phyloP scores from a whole-genome alignment of 805 yeast genomes.

The Candida ascalaphidarum region DNA sequence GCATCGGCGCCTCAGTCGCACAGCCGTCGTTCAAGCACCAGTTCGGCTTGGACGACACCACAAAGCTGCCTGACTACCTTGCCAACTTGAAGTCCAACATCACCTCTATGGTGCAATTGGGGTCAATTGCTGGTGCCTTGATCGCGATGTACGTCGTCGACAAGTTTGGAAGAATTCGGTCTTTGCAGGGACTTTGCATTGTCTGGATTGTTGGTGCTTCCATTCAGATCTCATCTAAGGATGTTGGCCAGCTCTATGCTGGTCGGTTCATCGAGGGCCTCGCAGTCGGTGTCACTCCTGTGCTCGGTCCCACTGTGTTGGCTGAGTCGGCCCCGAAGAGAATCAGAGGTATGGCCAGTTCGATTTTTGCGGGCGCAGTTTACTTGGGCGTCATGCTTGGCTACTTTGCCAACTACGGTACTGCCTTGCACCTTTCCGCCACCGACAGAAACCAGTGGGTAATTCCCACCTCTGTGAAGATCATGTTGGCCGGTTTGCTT shows the following conservation, averaged over 20 bases:
- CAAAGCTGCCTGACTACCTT: conserved; percentile 20
- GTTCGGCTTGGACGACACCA: conserved; percentile 37
- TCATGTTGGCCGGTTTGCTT: conserved; percentile 39
- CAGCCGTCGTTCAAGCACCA: conserved; percentile 32
- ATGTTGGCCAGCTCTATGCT: conserved; percentile 44
- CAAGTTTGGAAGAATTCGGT: conserved; percentile 41
- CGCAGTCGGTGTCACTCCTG: conserved; percentile 50
- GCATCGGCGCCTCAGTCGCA: conserved; percentile 36
- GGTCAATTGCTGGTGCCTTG: conserved; percentile 46
- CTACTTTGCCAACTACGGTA: conserved; percentile 44
- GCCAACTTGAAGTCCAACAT: conserved; percentile 46
- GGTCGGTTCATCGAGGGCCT: conserved; percentile 50
- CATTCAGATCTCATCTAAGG: conserved; percentile 38
- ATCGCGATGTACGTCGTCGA: conserved; percentile 42
- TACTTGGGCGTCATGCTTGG: conserved; percentile 45
- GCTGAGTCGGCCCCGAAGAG: conserved; percentile 46
- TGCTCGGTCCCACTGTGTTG: conserved; percentile 46
- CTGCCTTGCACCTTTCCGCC: conserved; percentile 35
- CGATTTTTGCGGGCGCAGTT: conserved; percentile 51
- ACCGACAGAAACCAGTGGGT: conserved; percentile 40
- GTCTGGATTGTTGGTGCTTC: conserved; percentile 32
- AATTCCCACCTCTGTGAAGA: conserved; percentile 40
- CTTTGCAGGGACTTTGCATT: conserved; percentile 35
- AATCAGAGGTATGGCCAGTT: conserved; percentile 43
- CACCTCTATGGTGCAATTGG: conserved; percentile 51